Conservation (phyloP, 148 eudicot genomes). For the Dysphania ambrosioides region DNA sequence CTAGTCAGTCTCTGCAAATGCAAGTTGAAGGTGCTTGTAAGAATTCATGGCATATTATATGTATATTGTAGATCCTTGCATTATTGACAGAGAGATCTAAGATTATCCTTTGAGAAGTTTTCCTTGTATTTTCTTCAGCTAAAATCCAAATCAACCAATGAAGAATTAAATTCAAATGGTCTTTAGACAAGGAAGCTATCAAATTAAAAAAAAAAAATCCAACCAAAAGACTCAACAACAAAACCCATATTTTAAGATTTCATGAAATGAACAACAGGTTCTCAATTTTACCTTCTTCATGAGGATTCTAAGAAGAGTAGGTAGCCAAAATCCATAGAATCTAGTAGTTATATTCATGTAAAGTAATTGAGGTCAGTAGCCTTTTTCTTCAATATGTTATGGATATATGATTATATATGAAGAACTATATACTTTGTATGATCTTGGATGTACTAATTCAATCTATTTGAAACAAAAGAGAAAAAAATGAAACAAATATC, state of each 20-base stretch:
- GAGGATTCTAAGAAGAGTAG: neutral
- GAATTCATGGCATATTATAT: neutral
- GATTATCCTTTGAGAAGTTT: neutral
- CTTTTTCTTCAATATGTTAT: neutral
- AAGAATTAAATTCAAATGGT: too few relatives aligned
- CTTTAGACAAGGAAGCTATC: too few relatives aligned
- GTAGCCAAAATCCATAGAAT: neutral
- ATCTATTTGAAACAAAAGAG: neutral
- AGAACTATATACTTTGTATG: too few relatives aligned
- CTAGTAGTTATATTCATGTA: neutral
- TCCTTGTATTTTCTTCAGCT: neutral
- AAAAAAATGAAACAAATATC: neutral
- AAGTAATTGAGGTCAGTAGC: neutral
- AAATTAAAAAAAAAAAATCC: neutral
- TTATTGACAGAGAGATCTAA: neutral
- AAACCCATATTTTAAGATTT: neutral
- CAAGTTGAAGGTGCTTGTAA: constrained; percentile 9
- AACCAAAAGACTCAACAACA: neutral
- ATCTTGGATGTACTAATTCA: neutral
- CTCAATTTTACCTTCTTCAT: constrained; percentile 3
- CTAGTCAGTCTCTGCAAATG: constrained; percentile 75
- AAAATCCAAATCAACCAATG: too few relatives aligned
- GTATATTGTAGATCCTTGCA: neutral
- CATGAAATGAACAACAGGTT: neutral
- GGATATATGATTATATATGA: neutral